phyloP scores from a whole-genome alignment of 805 yeast genomes.

The Candida wancherniae region DNA sequence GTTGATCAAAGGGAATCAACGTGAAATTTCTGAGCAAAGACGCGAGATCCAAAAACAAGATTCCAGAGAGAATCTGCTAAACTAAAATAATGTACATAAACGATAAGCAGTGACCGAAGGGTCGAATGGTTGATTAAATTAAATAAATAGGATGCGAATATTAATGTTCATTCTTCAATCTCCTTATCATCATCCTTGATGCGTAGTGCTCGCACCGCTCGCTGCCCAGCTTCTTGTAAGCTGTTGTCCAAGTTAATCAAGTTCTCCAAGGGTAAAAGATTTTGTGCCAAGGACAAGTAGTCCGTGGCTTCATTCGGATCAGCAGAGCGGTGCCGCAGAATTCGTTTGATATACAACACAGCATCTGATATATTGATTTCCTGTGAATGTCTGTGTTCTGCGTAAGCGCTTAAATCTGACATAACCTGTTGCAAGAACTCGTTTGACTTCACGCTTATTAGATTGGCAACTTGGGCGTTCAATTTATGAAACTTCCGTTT shows the following conservation, averaged over 20 bases:
- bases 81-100: conserved; percentile 1
- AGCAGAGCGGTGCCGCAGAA: too few relatives aligned
- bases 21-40: not conserved
- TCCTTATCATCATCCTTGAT: too few relatives aligned
- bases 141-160: not conserved
- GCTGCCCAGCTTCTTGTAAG: conserved; percentile 16
- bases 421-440: conserved; percentile 28
- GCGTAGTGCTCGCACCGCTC: too few relatives aligned
- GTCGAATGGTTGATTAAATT: not conserved
- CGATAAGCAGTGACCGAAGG: not conserved
- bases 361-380: conserved; percentile 32
- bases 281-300: conserved; percentile 30
- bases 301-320: too few relatives aligned
- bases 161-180: too few relatives aligned
- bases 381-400: conserved; percentile 27
- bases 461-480: conserved; percentile 13
- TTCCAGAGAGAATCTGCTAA: not conserved
- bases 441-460: conserved; percentile 27
- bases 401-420: conserved; percentile 32
- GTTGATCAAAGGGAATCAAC: conserved; percentile 34
- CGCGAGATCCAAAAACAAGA: not conserved
- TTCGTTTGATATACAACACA: conserved; percentile 29
- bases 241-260: conserved; percentile 30
- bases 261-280: conserved; percentile 32
- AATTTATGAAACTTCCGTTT: conserved; percentile 4